A percentile compares a stretch with the other conserved stretches of the same genome.
Conservation (phyloP, 1,284 basidiomycete genomes). For the Cerioporus squamosus region DNA sequence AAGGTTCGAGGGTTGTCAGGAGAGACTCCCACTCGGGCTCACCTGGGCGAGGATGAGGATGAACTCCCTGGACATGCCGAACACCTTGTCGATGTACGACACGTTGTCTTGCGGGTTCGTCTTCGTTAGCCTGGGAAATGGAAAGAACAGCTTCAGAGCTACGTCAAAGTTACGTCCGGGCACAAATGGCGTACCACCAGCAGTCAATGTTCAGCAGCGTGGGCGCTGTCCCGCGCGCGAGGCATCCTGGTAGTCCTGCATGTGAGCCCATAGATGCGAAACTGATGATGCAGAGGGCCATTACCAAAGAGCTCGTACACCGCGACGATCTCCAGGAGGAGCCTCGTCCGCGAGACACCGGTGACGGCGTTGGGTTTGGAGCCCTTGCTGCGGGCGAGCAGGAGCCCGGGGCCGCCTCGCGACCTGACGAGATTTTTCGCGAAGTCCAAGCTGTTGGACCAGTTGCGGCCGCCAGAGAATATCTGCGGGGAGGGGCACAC, state of each 20-base stretch:
- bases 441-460: conserved; percentile 46
- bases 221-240: conserved; percentile 45
- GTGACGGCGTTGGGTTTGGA: conserved; percentile 36
- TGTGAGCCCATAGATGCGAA: background rate
- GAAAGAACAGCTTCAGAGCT: conserved; percentile 11
- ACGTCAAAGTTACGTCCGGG: background rate
- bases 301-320: conserved; percentile 51
- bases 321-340: conserved; percentile 50
- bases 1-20: background rate
- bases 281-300: background rate
- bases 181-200: conserved; percentile 43
- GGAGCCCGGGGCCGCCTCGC: conserved; percentile 41
- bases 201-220: conserved; percentile 41
- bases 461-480: conserved; percentile 47
- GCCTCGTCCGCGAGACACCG: conserved; percentile 40
- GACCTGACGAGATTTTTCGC: conserved; percentile 45
- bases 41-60: conserved; percentile 38
- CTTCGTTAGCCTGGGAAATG: conserved; percentile 21
- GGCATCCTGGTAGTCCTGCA: conserved; percentile 34
- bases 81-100: conserved; percentile 50
- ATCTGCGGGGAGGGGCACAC: conserved; percentile 38
- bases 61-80: conserved; percentile 45
- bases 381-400: conserved; percentile 43
- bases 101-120: conserved; percentile 37
- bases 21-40: conserved; percentile 3